A percentile compares a stretch with the other conserved stretches of the same genome.
Evolutionary conservation across 805 yeast genomes (phyloP).

Genomic region (Cyberlindnera mrakii): DNA sequence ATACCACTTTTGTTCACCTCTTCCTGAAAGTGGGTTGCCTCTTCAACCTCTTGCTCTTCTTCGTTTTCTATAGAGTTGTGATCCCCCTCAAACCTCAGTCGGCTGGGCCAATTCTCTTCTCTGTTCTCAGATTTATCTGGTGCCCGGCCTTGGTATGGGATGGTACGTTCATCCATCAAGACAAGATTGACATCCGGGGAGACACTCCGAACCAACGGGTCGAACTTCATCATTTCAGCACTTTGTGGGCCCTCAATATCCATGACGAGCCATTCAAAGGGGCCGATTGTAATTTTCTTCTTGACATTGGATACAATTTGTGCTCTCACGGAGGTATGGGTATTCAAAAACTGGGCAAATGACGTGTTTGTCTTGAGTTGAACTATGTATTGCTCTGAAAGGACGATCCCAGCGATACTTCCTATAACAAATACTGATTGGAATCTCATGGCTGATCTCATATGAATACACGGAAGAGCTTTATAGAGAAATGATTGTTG

Average conservation of each 20-base stretch:
- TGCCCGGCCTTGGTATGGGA: background rate
- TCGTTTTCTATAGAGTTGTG: background rate
- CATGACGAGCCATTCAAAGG: constrained; percentile 1
- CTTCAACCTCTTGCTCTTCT: background rate
- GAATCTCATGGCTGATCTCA: too few relatives aligned
- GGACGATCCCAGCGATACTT: background rate
- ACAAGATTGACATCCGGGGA: background rate
- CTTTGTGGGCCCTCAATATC: background rate
- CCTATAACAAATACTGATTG: too few relatives aligned
- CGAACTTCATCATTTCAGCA: background rate
- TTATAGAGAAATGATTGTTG: too few relatives aligned
- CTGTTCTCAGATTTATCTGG: background rate
- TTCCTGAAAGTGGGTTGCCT: background rate
- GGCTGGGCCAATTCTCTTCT: background rate
- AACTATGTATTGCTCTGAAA: background rate
- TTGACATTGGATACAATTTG: background rate
- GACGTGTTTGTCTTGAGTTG: background rate
- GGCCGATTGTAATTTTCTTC: constrained; percentile 1
- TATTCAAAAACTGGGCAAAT: background rate
- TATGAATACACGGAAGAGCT: too few relatives aligned
- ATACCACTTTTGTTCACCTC: background rate
- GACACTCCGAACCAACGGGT: background rate
- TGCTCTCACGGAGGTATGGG: background rate
- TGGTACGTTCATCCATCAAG: background rate
- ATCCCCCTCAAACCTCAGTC: background rate